A percentile compares a stretch with the other conserved stretches of the same genome.
phyloP scores from a whole-genome alignment of 2,329 filamentous ascomycete species.

The Fusarium avenaceum region DNA sequence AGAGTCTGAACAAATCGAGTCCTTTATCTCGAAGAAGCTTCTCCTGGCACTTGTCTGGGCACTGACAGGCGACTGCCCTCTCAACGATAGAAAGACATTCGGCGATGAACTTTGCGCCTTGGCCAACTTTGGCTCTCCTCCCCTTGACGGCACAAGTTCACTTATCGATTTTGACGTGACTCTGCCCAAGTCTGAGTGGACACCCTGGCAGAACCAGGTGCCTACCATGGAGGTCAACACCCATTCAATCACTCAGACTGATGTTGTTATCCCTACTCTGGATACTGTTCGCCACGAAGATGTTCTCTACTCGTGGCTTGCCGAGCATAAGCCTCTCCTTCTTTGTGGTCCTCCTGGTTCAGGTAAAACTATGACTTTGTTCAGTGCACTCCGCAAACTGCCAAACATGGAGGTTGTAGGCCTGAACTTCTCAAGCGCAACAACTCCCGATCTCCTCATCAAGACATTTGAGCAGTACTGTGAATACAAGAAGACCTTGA shows the following conservation, averaged over 20 bases:
- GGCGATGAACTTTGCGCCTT: slow-evolving; percentile 86
- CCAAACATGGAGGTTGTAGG: slow-evolving; percentile 99
- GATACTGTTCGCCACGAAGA: slow-evolving; percentile 98
- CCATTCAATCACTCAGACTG: slow-evolving; percentile 96
- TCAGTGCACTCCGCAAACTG: slow-evolving; percentile 95
- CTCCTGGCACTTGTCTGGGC: slow-evolving; percentile 95
- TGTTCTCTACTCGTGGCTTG: slow-evolving; percentile 99
- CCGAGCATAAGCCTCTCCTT: slow-evolving; percentile 96
- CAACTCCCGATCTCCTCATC: slow-evolving; percentile 95
- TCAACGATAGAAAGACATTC: slow-evolving; percentile 88
- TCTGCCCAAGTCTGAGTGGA: slow-evolving; percentile 89
- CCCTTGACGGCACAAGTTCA: slow-evolving; percentile 81
- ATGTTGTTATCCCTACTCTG: slow-evolving; percentile 97
- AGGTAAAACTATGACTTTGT: slow-evolving; percentile 99
- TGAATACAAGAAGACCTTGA: slow-evolving; percentile 98
- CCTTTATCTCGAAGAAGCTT: slow-evolving; percentile 92
- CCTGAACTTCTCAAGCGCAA: slow-evolving; percentile 99
- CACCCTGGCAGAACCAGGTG: slow-evolving; percentile 93
- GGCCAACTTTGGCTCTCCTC: slow-evolving; percentile 87
- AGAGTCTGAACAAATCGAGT: slow-evolving; percentile 89
- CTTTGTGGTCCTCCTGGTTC: slow-evolving; percentile 98
- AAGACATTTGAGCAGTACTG: slow-evolving; percentile 99
- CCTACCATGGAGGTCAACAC: slow-evolving; percentile 97
- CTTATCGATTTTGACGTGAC: slow-evolving; percentile 96
- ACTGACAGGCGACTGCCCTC: slow-evolving; percentile 92